phyloP scores from a whole-genome alignment of 1,284 basidiomycete genomes.

The Xerocomus subilludens region DNA sequence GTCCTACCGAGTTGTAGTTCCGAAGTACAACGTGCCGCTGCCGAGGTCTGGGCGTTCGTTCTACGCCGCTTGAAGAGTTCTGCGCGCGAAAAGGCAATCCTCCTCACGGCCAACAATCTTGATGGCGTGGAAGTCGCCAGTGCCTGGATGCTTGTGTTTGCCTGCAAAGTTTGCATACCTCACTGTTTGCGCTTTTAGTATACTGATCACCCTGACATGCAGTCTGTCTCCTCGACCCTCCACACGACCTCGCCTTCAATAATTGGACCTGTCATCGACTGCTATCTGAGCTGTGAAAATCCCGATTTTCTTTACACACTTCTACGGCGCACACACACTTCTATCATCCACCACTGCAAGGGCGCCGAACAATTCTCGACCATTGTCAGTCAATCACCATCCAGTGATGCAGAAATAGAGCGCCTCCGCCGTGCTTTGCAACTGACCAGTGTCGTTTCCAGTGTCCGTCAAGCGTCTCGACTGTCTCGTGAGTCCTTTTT shows the following conservation, averaged over 20 bases:
- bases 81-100: slow-evolving; percentile 64
- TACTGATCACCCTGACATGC: slow-evolving; percentile 23
- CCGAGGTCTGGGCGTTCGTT: slow-evolving; percentile 81
- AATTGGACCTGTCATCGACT: slow-evolving; percentile 65
- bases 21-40: slow-evolving; percentile 75
- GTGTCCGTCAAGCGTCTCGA: slow-evolving; percentile 74
- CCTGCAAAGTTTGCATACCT: slow-evolving; percentile 70
- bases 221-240: slow-evolving; percentile 81
- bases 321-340: slow-evolving; percentile 77
- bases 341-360: slow-evolving; percentile 84
- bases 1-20: slow-evolving; percentile 68
- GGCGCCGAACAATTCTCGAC: slow-evolving; percentile 67
- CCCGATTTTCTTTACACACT: slow-evolving; percentile 64
- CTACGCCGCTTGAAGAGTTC: slow-evolving; percentile 70
- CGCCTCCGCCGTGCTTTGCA: slow-evolving; percentile 59
- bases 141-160: slow-evolving; percentile 75
- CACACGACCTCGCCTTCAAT: slow-evolving; percentile 80
- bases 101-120: slow-evolving; percentile 60
- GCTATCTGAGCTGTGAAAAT: slow-evolving; percentile 61
- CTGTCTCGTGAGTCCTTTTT: slow-evolving; percentile 62
- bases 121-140: slow-evolving; percentile 67
- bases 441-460: slow-evolving; percentile 63
- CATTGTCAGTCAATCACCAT: slow-evolving; percentile 29
- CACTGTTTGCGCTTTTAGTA: slow-evolving; percentile 1
- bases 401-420: slow-evolving; percentile 41